Evolutionary conservation across 805 yeast genomes (phyloP).

Genomic region (Cyberlindnera americana): DNA sequence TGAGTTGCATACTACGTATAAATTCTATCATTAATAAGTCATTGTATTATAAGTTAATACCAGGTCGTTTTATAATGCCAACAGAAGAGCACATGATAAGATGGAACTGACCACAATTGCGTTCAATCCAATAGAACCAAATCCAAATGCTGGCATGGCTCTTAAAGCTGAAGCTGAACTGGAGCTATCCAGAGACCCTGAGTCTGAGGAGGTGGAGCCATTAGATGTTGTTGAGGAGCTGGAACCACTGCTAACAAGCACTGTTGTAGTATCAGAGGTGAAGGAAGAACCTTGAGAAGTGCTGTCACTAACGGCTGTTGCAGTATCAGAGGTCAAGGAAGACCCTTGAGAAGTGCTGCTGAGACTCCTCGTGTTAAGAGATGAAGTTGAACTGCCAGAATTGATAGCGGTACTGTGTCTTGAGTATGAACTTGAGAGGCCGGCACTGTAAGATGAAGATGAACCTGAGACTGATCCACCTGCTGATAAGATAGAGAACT

Average conservation of each 20-base stretch:
- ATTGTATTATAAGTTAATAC: too few relatives aligned
- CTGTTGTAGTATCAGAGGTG: background rate
- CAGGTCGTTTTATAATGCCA: slow-evolving; percentile 10
- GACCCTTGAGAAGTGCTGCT: background rate
- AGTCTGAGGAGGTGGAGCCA: background rate
- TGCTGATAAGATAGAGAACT: slow-evolving; percentile 36
- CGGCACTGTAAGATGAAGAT: slow-evolving; percentile 18
- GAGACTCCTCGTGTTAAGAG: slow-evolving; percentile 7
- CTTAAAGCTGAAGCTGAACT: slow-evolving; percentile 10
- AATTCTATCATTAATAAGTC: too few relatives aligned
- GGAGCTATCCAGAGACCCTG: slow-evolving; percentile 11
- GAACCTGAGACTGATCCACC: slow-evolving; percentile 24
- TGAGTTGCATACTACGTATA: too few relatives aligned
- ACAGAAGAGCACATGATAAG: slow-evolving; percentile 7
- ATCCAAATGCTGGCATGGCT: slow-evolving; percentile 2
- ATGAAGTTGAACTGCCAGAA: background rate
- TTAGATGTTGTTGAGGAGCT: slow-evolving; percentile 2
- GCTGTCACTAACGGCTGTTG: slow-evolving; percentile 1
- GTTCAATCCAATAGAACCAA: slow-evolving; percentile 10
- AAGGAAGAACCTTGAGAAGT: background rate
- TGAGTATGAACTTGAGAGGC: slow-evolving; percentile 10
- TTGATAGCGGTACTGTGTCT: slow-evolving; percentile 12
- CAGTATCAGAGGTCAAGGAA: background rate
- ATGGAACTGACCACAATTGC: slow-evolving; percentile 5
- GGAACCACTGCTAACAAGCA: background rate